Evolutionary conservation across 177 flowering plant species (phyloP).

Genomic region (Vitis hybrid): DNA sequence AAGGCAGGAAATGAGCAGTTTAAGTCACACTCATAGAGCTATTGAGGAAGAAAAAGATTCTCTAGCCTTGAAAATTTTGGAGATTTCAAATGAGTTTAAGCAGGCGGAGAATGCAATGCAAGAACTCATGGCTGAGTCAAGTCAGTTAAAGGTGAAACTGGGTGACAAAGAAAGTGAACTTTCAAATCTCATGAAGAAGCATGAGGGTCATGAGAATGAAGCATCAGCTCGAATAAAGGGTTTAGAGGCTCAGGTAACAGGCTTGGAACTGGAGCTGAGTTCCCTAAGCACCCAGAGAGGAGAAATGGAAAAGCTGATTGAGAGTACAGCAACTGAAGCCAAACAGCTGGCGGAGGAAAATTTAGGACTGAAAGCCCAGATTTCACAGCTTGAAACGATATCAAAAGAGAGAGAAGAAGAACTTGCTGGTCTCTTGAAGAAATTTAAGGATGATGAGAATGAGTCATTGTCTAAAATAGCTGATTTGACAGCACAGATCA

Average conservation of each 20-base stretch:
- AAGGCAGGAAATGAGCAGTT: constrained; percentile 25
- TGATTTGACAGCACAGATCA: constrained; percentile 28
- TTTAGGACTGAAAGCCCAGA: constrained; percentile 21
- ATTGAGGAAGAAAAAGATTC: constrained; percentile 43
- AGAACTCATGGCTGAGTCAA: constrained; percentile 26
- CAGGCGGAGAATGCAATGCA: constrained; percentile 21
- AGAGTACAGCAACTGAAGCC: constrained; percentile 31
- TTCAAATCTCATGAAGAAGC: constrained; percentile 27
- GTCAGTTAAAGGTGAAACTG: constrained; percentile 27
- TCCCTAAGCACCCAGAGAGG: constrained; percentile 23
- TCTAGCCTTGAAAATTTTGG: constrained; percentile 32
- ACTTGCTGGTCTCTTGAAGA: constrained; percentile 28
- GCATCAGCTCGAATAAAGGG: constrained; percentile 27
- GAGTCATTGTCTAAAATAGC: constrained; percentile 31
- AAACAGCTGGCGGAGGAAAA: constrained; percentile 30
- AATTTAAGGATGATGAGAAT: constrained; percentile 35
- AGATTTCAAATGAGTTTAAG: constrained; percentile 36
- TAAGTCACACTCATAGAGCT: constrained; percentile 26
- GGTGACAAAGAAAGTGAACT: constrained; percentile 34
- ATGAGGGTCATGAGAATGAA: constrained; percentile 27
- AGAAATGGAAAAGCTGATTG: constrained; percentile 29
- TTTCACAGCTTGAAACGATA: constrained; percentile 30
- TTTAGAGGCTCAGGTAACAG: constrained; percentile 26
- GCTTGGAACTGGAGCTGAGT: constrained; percentile 37
- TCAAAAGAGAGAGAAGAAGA: constrained; percentile 37